These are phyloP conservation scores for Yamadazyma tumulicola DNA, from an alignment of 805 yeast genomes.

Conservation along the genomic window DNA sequence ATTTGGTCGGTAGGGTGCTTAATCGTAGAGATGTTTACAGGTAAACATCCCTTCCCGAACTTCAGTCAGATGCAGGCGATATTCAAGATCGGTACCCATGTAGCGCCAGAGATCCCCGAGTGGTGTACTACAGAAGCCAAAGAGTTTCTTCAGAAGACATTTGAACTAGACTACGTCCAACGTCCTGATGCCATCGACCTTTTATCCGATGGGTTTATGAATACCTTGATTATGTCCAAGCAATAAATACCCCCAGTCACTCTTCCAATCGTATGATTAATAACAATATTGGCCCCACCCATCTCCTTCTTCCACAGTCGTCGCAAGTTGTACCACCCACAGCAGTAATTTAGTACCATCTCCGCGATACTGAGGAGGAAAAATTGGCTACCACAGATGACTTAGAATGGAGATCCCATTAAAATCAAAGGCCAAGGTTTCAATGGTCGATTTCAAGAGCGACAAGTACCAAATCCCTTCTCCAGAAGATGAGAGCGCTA, in stretches of 20 bases:
- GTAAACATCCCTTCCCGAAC: constrained; percentile 93
- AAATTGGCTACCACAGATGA: constrained; percentile 1
- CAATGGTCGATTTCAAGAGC: constrained; percentile 27
- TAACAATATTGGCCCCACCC: too few species aligned
- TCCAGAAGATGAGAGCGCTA: constrained; percentile 4
- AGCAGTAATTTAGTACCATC: neutral
- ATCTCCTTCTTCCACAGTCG: too few species aligned
- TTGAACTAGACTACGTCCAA: constrained; percentile 68
- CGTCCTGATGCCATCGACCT: constrained; percentile 75
- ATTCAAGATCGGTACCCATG: constrained; percentile 85
- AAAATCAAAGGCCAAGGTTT: constrained; percentile 38
- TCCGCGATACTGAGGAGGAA: neutral
- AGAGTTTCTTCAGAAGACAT: constrained; percentile 62
- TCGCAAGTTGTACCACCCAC: too few species aligned
- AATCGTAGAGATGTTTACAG: constrained; percentile 92
- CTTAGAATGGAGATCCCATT: constrained; percentile 36
- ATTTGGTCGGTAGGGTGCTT: constrained; percentile 97
- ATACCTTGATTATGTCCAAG: constrained; percentile 44
- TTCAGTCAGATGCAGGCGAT: constrained; percentile 96
- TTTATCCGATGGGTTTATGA: constrained; percentile 60
- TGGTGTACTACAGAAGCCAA: constrained; percentile 66
- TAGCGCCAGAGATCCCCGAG: constrained; percentile 75
- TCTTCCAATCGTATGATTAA: too few species aligned
- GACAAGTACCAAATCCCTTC: constrained; percentile 15
- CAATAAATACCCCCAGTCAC: too few species aligned